These are phyloP conservation scores for Spergularia azorica DNA, from an alignment of 179 eudicot genomes.

Conservation along the genomic window DNA sequence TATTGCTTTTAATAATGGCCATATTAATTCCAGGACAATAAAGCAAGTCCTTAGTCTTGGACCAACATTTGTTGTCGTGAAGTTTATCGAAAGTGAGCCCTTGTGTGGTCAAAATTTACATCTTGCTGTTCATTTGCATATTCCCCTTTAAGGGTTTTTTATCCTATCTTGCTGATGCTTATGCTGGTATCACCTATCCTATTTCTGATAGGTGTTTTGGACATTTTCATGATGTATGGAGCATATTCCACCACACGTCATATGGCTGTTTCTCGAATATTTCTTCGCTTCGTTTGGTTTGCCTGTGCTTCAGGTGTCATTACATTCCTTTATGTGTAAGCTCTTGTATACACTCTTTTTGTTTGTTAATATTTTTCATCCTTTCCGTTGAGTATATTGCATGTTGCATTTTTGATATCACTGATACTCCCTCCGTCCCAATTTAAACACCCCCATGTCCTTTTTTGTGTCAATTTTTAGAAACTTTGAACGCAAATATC, in stretches of 20 bases:
- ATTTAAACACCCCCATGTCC: too few species aligned
- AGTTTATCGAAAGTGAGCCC: slow-evolving; percentile 69
- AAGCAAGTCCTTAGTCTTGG: slow-evolving; percentile 91
- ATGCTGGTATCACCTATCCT: slow-evolving; percentile 8
- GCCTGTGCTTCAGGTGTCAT: slow-evolving; percentile 63
- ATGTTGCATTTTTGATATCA: not conserved
- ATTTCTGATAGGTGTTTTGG: slow-evolving; percentile 65
- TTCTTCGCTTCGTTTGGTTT: slow-evolving; percentile 85
- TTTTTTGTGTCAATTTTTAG: too few species aligned
- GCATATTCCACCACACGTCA: slow-evolving; percentile 86
- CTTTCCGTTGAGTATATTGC: not conserved
- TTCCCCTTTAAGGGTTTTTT: not conserved
- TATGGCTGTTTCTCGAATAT: slow-evolving; percentile 77
- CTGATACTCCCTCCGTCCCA: too few species aligned
- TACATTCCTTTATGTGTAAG: slow-evolving; percentile 91
- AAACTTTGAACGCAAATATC: too few species aligned
- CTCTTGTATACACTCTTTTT: slow-evolving; percentile 18
- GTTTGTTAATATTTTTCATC: not conserved
- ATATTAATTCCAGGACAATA: slow-evolving; percentile 48
- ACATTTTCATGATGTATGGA: slow-evolving; percentile 94
- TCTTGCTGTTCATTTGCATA: not conserved
- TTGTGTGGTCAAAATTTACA: slow-evolving; percentile 1
- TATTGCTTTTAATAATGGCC: slow-evolving; percentile 67
- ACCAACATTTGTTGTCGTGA: slow-evolving; percentile 96
- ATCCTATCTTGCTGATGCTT: not conserved